Evolutionary conservation across 345 rosid species (phyloP).

Genomic region (Lepidium didymum): DNA sequence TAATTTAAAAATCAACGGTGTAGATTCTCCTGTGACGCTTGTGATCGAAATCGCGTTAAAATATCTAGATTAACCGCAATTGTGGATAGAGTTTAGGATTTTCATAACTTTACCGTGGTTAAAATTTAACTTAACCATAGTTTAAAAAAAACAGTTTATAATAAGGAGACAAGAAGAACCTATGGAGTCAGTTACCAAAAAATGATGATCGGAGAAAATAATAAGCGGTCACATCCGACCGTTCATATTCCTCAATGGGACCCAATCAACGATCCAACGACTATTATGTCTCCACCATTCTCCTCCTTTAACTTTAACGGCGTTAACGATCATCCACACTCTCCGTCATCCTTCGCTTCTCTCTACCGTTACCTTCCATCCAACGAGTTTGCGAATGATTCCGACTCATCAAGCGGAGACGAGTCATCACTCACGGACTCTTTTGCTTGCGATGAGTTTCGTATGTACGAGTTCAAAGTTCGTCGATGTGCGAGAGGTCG

Average conservation of each 20-base stretch:
- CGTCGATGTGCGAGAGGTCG: constrained; percentile 48
- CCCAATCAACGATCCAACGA: constrained; percentile 34
- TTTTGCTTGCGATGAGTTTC: constrained; percentile 55
- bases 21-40: background rate
- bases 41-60: background rate
- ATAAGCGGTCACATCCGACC: constrained; percentile 36
- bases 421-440: constrained; percentile 38
- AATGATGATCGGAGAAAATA: constrained; percentile 57
- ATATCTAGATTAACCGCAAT: constrained; percentile 29
- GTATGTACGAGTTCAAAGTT: constrained; percentile 62
- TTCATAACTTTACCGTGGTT: constrained; percentile 33
- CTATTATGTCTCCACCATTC: constrained; percentile 25
- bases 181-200: background rate
- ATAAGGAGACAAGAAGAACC: background rate
- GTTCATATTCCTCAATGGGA: constrained; percentile 58
- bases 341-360: constrained; percentile 41
- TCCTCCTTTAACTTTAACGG: constrained; percentile 23
- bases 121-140: constrained; percentile 30
- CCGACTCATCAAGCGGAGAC: constrained; percentile 33
- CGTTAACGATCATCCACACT: constrained; percentile 19
- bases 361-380: constrained; percentile 68
- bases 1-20: constrained; percentile 25
- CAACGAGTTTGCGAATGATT: constrained; percentile 39
- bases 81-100: constrained; percentile 30
- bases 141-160: constrained; percentile 36